Evolutionary conservation across 2,329 filamentous ascomycete genomes (phyloP).

Genomic region (Dactylellina leptospora): DNA sequence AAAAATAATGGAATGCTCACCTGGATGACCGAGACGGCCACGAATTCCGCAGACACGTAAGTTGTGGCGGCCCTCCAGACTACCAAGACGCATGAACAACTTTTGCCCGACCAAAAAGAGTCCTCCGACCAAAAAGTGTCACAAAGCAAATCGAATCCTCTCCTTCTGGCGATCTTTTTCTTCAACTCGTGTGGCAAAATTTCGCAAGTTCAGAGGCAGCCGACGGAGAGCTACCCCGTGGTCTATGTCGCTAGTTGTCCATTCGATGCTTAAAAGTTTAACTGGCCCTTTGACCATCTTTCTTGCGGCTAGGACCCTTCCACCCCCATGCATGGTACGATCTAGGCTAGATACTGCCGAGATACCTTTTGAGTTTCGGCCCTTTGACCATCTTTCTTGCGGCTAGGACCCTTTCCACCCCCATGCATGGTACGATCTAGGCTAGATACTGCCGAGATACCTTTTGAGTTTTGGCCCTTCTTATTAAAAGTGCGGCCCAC

Average conservation of each 20-base stretch:
- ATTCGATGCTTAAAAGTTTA: no score
- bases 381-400: not conserved
- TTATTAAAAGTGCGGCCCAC: not conserved
- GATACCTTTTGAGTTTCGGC: not conserved
- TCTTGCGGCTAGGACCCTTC: not conserved
- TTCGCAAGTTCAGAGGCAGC: not conserved
- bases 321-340: not conserved
- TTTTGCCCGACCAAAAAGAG: constrained; percentile 26
- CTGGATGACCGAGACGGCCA: not conserved
- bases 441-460: not conserved
- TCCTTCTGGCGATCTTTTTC: constrained; percentile 12
- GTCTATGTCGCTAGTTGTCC: no score
- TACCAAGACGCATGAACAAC: constrained; percentile 6
- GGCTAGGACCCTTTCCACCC: not conserved
- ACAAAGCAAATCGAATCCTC: not conserved
- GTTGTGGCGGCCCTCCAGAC: constrained; percentile 26
- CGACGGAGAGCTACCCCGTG: not conserved
- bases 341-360: not conserved
- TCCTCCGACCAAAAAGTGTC: not conserved
- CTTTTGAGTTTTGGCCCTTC: not conserved
- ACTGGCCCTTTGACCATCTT: not conserved
- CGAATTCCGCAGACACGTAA: constrained; percentile 29
- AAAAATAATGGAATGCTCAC: not conserved
- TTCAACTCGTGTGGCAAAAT: constrained; percentile 22
- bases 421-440: not conserved